Percentiles rank a stretch among this genome's conserved stretches.
These are phyloP conservation scores for Curvularia eragrostidis DNA, from an alignment of 2,329 filamentous ascomycete species.

Conservation along the genomic window DNA sequence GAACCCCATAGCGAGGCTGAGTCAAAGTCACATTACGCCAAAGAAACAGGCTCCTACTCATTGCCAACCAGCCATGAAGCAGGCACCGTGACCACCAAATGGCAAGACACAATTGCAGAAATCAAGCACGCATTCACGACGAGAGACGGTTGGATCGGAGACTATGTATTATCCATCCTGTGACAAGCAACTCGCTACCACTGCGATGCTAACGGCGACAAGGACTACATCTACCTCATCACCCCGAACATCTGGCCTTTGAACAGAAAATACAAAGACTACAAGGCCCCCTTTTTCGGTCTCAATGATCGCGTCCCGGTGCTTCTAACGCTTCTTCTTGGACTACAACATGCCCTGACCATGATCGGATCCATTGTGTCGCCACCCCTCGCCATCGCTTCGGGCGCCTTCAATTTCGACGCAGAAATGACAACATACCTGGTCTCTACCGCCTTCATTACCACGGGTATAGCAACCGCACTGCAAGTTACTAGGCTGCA, in stretches of 20 bases:
- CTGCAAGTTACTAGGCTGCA: slow-evolving; percentile 38
- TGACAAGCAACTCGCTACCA: not conserved
- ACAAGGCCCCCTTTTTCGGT: slow-evolving; percentile 36
- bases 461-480: slow-evolving; percentile 37
- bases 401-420: slow-evolving; percentile 39
- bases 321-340: slow-evolving; percentile 36
- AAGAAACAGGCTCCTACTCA: slow-evolving; percentile 15
- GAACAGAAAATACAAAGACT: slow-evolving; percentile 36
- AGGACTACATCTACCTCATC: slow-evolving; percentile 48
- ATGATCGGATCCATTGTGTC: slow-evolving; percentile 40
- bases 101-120: slow-evolving; percentile 19
- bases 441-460: slow-evolving; percentile 40
- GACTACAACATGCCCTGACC: slow-evolving; percentile 40
- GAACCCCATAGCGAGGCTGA: slow-evolving; percentile 1
- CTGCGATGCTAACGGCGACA: slow-evolving; percentile 1
- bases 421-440: slow-evolving; percentile 34
- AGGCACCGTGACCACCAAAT: slow-evolving; percentile 11
- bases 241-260: slow-evolving; percentile 33
- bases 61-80: slow-evolving; percentile 10
- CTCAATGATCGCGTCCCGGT: slow-evolving; percentile 37
- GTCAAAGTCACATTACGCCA: slow-evolving; percentile 8
- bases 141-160: slow-evolving; percentile 50
- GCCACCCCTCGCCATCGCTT: slow-evolving; percentile 40
- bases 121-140: slow-evolving; percentile 46
- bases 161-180: slow-evolving; percentile 42